These are phyloP conservation scores for Alloteropsis semialata DNA, from an alignment of 176 grass and related monocot genomes.

Conservation along the genomic window DNA sequence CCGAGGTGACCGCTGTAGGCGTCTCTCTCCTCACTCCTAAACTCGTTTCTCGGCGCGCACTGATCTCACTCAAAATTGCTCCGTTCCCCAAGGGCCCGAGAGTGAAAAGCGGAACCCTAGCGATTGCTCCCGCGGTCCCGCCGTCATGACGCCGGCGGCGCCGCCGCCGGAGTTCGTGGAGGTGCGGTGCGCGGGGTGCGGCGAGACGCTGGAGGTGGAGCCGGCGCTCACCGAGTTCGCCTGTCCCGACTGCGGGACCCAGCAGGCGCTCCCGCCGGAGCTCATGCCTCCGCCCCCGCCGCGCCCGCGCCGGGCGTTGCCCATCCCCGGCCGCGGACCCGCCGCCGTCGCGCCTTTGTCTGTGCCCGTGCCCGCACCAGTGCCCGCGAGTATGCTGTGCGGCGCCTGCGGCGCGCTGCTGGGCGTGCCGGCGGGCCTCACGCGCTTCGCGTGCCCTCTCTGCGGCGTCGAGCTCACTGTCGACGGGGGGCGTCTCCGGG, in stretches of 20 bases:
- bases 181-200: constrained; percentile 44
- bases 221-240: constrained; percentile 53
- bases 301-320: constrained; percentile 39
- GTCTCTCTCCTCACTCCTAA: not conserved
- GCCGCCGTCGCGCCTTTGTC: no score
- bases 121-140: not conserved
- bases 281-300: constrained; percentile 50
- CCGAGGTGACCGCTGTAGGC: not conserved
- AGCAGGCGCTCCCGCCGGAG: constrained; percentile 54
- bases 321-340: constrained; percentile 45
- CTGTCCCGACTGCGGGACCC: constrained; percentile 53
- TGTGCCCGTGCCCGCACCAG: no score
- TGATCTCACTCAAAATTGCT: not conserved
- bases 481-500: constrained; percentile 28
- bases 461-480: constrained; percentile 45
- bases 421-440: constrained; percentile 40
- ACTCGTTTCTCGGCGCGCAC: not conserved
- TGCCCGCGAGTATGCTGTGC: constrained; percentile 45
- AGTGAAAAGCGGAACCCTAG: constrained; percentile 19
- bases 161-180: constrained; percentile 28
- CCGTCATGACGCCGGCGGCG: constrained; percentile 20
- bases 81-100: not conserved
- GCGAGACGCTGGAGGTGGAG: constrained; percentile 56
- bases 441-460: constrained; percentile 36
- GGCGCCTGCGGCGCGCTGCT: constrained; percentile 36